A percentile compares a stretch with the other conserved stretches of the same genome.
phyloP scores from a whole-genome alignment of 192 early-diverging fungal genomes.

The Martensiomyces pterosporus region DNA sequence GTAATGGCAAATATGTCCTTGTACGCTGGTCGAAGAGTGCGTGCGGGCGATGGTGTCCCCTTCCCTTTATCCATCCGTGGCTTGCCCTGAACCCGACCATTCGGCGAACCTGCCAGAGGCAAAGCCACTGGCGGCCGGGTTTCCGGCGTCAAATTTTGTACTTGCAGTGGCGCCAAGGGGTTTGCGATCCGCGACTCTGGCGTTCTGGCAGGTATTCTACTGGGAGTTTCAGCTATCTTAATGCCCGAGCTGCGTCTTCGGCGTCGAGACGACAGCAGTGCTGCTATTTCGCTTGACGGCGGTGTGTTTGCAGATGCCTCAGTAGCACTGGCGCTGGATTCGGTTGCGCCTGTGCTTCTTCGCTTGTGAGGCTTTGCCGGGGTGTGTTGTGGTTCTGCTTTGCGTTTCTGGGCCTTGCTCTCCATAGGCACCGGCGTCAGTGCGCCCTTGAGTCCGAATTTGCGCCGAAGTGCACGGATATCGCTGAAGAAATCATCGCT shows the following conservation, averaged over 20 bases:
- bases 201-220: conserved; percentile 21
- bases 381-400: not conserved
- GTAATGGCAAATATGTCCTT: not conserved
- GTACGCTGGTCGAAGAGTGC: conserved; percentile 1
- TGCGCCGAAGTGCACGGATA: conserved; percentile 18
- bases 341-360: not conserved
- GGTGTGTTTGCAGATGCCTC: not conserved
- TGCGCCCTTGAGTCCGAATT: conserved; percentile 18
- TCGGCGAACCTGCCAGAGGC: no score
- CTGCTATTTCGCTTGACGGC: conserved; percentile 32
- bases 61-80: not conserved
- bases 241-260: conserved; percentile 2
- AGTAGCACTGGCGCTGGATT: not conserved
- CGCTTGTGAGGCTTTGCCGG: not conserved
- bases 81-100: no score
- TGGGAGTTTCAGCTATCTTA: not conserved
- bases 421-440: not conserved
- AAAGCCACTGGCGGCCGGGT: no score
- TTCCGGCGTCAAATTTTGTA: no score
- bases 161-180: conserved; percentile 1
- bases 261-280: conserved; percentile 22
- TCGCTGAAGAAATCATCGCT: conserved; percentile 45
- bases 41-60: not conserved
- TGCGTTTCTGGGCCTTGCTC: not conserved
- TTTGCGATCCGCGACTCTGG: conserved; percentile 32